These are phyloP conservation scores for Naganishia onofrii DNA, from an alignment of 768 basidiomycete species.

Conservation along the genomic window DNA sequence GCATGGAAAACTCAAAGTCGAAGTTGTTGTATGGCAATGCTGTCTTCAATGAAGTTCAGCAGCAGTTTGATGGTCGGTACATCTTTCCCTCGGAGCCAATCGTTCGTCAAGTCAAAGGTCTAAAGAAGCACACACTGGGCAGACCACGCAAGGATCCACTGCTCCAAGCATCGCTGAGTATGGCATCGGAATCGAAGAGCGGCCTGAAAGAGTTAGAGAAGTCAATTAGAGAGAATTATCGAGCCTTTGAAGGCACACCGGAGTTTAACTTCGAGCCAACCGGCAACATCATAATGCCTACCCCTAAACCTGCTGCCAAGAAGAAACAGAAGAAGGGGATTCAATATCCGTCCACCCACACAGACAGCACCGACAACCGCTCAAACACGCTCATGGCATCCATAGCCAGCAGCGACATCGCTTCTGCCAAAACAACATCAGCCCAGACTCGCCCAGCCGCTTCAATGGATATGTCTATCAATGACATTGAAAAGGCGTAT, in stretches of 20 bases:
- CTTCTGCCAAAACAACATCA: too few relatives aligned
- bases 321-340: not conserved
- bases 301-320: not conserved
- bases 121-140: not conserved
- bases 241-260: not conserved
- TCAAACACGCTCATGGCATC: too few relatives aligned
- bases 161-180: not conserved
- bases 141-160: not conserved
- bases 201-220: not conserved
- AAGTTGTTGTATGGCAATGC: slow-evolving; percentile 5
- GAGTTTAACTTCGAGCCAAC: not conserved
- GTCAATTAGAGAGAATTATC: not conserved
- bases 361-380: not conserved
- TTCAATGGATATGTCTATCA: too few relatives aligned
- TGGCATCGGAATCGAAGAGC: not conserved
- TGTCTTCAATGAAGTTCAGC: not conserved
- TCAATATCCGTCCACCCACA: not conserved
- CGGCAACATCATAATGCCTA: not conserved
- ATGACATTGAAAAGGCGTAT: too few relatives aligned
- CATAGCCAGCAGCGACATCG: too few relatives aligned
- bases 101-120: slow-evolving; percentile 6
- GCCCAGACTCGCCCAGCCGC: too few relatives aligned
- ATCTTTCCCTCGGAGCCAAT: not conserved
- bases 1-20: not conserved
- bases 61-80: not conserved